These are phyloP conservation scores for Pichia cephalocereana DNA, from an alignment of 805 yeast species.

Conservation along the genomic window DNA sequence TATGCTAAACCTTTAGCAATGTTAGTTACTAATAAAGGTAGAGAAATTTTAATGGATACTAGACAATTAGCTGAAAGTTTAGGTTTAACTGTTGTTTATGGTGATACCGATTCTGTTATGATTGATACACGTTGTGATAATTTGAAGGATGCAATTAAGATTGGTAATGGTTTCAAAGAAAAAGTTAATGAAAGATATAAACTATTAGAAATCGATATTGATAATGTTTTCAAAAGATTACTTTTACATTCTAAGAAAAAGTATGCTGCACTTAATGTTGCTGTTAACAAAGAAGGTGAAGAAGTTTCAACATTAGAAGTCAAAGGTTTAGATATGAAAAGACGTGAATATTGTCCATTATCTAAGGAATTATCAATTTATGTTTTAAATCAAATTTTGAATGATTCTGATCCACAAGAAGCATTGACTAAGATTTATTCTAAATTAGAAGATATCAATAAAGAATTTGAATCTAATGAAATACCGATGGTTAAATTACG, in stretches of 20 bases:
- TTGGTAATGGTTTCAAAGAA: slow-evolving; percentile 78
- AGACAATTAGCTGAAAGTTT: slow-evolving; percentile 84
- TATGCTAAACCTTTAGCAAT: slow-evolving; percentile 94
- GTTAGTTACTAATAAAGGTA: slow-evolving; percentile 90
- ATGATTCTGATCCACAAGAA: slow-evolving; percentile 67
- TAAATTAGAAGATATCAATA: slow-evolving; percentile 54
- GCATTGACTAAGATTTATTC: slow-evolving; percentile 65
- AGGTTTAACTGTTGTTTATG: slow-evolving; percentile 81
- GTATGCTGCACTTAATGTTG: slow-evolving; percentile 80
- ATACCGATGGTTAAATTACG: slow-evolving; percentile 59
- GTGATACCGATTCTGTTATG: slow-evolving; percentile 99
- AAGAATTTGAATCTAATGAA: slow-evolving; percentile 49
- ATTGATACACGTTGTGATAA: slow-evolving; percentile 76
- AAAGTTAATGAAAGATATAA: slow-evolving; percentile 84
- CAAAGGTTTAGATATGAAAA: slow-evolving; percentile 92
- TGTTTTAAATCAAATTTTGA: slow-evolving; percentile 61
- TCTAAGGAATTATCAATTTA: slow-evolving; percentile 81
- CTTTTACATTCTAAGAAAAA: slow-evolving; percentile 92
- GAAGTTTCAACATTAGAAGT: slow-evolving; percentile 65
- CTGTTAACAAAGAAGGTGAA: slow-evolving; percentile 39
- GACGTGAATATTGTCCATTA: slow-evolving; percentile 92
- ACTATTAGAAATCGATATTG: slow-evolving; percentile 87
- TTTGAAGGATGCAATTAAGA: slow-evolving; percentile 63
- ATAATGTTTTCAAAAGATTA: slow-evolving; percentile 79
- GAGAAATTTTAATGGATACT: slow-evolving; percentile 91